Evolutionary conservation across 2,329 filamentous ascomycete species (phyloP).

Genomic region (Cytospora schulzeri): DNA sequence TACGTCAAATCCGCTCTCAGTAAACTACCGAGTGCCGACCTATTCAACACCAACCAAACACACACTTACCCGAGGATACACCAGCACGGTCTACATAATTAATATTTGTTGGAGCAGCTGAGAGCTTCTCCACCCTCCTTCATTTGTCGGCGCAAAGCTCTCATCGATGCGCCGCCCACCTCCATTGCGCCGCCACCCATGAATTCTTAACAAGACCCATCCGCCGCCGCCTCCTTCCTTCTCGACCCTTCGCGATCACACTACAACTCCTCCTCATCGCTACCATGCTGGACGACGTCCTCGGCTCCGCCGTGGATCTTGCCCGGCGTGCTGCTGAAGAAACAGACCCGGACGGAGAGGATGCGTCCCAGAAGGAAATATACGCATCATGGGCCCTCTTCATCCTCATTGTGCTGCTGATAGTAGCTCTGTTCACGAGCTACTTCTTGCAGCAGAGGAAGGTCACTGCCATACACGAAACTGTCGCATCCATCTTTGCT

Average conservation of each 20-base stretch:
- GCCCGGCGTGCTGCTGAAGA: slow-evolving; percentile 48
- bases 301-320: slow-evolving; percentile 42
- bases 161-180: slow-evolving; percentile 20
- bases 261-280: slow-evolving; percentile 11
- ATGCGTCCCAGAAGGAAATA: slow-evolving; percentile 89
- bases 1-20: background rate
- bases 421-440: slow-evolving; percentile 92
- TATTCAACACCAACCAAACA: slow-evolving; percentile 9
- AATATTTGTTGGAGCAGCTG: slow-evolving; percentile 8
- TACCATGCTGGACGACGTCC: slow-evolving; percentile 42
- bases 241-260: background rate
- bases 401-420: slow-evolving; percentile 92
- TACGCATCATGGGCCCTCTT: slow-evolving; percentile 96
- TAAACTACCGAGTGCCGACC: slow-evolving; percentile 3
- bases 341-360: slow-evolving; percentile 59
- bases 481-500: slow-evolving; percentile 96
- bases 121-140: background rate
- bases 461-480: slow-evolving; percentile 97
- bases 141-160: slow-evolving; percentile 1
- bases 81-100: background rate
- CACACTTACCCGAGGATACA: slow-evolving; percentile 8
- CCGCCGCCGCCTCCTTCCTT: background rate
- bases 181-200: slow-evolving; percentile 11
- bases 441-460: slow-evolving; percentile 96
- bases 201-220: slow-evolving; percentile 3